Conservation (phyloP, 2,329 filamentous ascomycete species). For the Xenosphaeropsis pyriputrescens region DNA sequence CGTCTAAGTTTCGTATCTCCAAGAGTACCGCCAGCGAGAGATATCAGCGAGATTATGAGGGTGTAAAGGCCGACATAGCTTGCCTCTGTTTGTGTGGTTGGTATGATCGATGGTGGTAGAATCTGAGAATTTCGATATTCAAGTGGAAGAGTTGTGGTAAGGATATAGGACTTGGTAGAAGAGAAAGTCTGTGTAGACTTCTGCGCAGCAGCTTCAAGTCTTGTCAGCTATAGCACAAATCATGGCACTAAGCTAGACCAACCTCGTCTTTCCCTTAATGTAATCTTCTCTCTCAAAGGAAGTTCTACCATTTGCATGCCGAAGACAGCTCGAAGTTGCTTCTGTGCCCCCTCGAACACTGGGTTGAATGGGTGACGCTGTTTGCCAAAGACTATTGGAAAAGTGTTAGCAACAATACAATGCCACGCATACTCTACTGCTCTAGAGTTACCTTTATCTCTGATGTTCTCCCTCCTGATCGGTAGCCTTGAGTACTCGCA, state of each 20-base stretch:
- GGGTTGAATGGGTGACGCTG: conserved; percentile 56
- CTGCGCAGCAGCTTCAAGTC: conserved; percentile 13
- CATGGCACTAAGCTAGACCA: conserved; percentile 11
- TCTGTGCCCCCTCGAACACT: conserved; percentile 67
- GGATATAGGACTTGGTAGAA: conserved; percentile 58
- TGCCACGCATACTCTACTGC: not conserved
- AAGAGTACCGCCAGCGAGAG: conserved; percentile 57
- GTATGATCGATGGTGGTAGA: conserved; percentile 50
- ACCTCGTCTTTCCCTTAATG: conserved; percentile 68
- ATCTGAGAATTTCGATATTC: conserved; percentile 53
- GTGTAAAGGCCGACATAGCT: conserved; percentile 72
- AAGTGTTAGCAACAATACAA: not conserved
- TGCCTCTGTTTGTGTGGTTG: conserved; percentile 54
- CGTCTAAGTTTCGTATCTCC: conserved; percentile 67
- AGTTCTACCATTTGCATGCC: conserved; percentile 90
- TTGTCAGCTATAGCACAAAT: not conserved
- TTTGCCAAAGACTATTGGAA: conserved; percentile 47
- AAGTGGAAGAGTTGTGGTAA: conserved; percentile 57
- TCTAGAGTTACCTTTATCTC: conserved; percentile 37
- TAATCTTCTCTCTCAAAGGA: conserved; percentile 66
- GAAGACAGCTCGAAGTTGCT: conserved; percentile 54
- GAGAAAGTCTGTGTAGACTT: conserved; percentile 30
- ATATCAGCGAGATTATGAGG: conserved; percentile 63
- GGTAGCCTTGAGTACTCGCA: conserved; percentile 48
- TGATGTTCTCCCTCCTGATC: conserved; percentile 46